phyloP scores from a whole-genome alignment of 345 rosid species.

The Gossypium arboreum region DNA sequence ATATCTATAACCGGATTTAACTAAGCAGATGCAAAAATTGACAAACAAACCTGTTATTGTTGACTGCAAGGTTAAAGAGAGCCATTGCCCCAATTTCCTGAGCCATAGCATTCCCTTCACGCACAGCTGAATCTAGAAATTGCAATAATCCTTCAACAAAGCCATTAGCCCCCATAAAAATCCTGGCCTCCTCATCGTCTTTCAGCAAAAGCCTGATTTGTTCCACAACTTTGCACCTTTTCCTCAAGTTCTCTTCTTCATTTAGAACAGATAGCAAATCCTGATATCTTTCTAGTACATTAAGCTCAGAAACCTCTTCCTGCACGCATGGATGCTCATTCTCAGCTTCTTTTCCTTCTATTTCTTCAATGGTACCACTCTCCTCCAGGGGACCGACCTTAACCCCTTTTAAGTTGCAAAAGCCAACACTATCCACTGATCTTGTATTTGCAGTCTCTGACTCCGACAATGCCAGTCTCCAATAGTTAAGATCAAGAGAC shows the following conservation, averaged over 20 bases:
- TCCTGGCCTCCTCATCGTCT: conserved; percentile 95
- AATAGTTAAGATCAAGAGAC: conserved; percentile 82
- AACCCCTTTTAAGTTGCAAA: conserved; percentile 46
- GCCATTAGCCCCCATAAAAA: conserved; percentile 82
- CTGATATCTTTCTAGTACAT: conserved; percentile 45
- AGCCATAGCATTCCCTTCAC: conserved; percentile 40
- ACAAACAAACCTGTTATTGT: conserved; percentile 77
- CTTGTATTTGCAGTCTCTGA: conserved; percentile 60
- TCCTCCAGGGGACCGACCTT: conserved; percentile 77
- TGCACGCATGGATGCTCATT: conserved; percentile 11
- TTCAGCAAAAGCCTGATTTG: conserved; percentile 65
- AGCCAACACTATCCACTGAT: conserved; percentile 45
- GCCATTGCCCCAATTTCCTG: conserved; percentile 93
- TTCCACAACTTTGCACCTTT: conserved; percentile 62
- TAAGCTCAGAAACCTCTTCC: conserved; percentile 42
- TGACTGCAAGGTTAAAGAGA: conserved; percentile 90
- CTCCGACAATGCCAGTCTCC: conserved; percentile 78
- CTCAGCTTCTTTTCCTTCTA: conserved; percentile 36
- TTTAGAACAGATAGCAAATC: conserved; percentile 50
- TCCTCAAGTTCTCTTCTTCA: conserved; percentile 43
- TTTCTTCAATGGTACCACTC: conserved; percentile 46
- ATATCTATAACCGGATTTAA: not conserved
- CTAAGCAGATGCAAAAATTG: not conserved
- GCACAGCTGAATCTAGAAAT: conserved; percentile 62
- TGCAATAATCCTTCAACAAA: conserved; percentile 70